Evolutionary conservation across 345 rosid genomes (phyloP), one percentile per base, ranked within the genome.

Genomic region (Theobroma cacao): DNA sequence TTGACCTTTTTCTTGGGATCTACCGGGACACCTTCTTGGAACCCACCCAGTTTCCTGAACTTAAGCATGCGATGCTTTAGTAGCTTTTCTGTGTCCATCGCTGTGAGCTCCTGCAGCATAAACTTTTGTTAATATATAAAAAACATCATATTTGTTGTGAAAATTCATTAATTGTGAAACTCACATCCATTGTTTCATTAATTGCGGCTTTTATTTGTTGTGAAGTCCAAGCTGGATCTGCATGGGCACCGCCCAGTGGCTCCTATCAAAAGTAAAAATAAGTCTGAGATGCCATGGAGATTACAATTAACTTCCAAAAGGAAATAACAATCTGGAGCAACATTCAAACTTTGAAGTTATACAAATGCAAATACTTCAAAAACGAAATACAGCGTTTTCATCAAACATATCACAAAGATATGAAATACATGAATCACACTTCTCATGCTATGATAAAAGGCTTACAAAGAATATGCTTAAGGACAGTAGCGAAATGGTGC

Each of bases 191-290:
- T 81, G 88, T 8, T 83, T 91, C 92, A 71, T 87, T 90, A 82
- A 94, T 89, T 61, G 94, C 94, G 61, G 80, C 83, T 89, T 93
- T 94, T 81, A 94, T 94, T 86, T 88, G 93, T 78, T 88, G 92
- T 43, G 98, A 93, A 60, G 98, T 91, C 98, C 97, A 91, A 45
- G 87, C 78, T 18, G 98, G 94, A 88, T 93, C 94, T 48, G 94
- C 90, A 85, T 94, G 97, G 36, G 98, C 98, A 34, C 98, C 98
- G 63, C 97, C 98, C 75, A 93, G 91, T 14, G 98, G 98, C 82
- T 94, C 98, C 98, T 94, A 86, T 80, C 30, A 67, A 80, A 79
- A 26, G 61, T 43, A 52, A 45, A 43, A 58, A 33, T 59, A 80
- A 58, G 8, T 22, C 67, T 80, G 31, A 70, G 76, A 78, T 78